Evolutionary conservation across 140 eudicot species (phyloP), one percentile per base, ranked within the genome.

Genomic region (Erigeron philadelphicus): DNA sequence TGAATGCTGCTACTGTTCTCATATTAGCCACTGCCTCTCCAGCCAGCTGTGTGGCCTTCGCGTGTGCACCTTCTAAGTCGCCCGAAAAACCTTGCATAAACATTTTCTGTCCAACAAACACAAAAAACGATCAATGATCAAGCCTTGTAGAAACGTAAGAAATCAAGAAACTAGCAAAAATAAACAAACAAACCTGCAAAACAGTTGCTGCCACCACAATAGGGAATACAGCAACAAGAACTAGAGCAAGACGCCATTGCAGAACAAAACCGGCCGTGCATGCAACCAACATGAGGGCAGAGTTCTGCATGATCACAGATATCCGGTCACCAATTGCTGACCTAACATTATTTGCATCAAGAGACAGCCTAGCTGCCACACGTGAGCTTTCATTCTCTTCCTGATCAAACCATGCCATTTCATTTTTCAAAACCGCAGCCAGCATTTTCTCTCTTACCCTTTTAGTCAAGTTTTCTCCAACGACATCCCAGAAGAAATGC

Each of bases 231-330:
- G 93, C 95, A 31, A 90, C 74, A 61, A 90, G 95, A 52, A 90
- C 95, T 17, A 90, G 95, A 6, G 97, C 94, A 2, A 90, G 92
- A 50, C 97, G 95, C 97, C 97, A 90, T 15, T 90, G 95, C 61
- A 90, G 75, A 41, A 87, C 90, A 59, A 90, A 87, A 9, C 95
- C 97, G 1, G 90, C 92, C 10, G 97, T 87, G 68, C 97, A 87
- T 0, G 97, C 97, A 35, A 90, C 97, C 17, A 90, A 73, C 95
- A 90, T 84, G 71, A 90, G 92, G 0, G 95, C 92, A 0, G 95
- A 87, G 73, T 90, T 90, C 83, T 90, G 97, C 89, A 87, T 85
- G 10, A 90, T 90, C 40, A 87, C 95, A 0, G 97, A 90, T 57
- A 90, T 90, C 45, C 95, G 64, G 62, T 87, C 97, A 9, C 97